Evolutionary conservation across 441 rosid species (phyloP).

Genomic region (Pelargonium cotyledonis): DNA sequence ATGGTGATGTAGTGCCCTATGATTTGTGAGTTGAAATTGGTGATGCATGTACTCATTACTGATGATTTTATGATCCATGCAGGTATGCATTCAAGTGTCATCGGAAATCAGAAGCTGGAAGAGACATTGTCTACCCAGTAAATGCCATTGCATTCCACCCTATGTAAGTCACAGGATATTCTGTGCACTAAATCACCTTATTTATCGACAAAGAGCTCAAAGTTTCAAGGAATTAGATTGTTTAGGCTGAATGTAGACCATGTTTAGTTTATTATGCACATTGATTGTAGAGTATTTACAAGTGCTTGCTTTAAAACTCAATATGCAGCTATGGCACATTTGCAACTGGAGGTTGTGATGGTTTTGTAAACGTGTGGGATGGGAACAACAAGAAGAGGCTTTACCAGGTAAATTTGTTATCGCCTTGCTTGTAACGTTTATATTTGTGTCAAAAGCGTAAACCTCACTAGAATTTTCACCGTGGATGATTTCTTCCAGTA

Average conservation of each 20-base stretch:
- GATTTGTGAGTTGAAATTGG: too few relatives aligned
- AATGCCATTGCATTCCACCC: slow-evolving; percentile 97
- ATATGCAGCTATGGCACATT: slow-evolving; percentile 84
- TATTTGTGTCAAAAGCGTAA: not conserved
- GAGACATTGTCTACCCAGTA: slow-evolving; percentile 90
- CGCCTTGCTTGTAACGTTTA: not conserved
- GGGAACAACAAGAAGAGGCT: slow-evolving; percentile 96
- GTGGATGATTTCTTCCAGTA: slow-evolving; percentile 39
- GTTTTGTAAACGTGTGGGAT: slow-evolving; percentile 94
- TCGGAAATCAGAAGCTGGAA: slow-evolving; percentile 93
- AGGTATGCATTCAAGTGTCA: slow-evolving; percentile 99
- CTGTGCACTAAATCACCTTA: not conserved
- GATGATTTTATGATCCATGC: slow-evolving; percentile 22
- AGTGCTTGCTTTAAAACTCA: slow-evolving; percentile 12
- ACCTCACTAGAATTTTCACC: not conserved
- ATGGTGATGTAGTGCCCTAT: too few relatives aligned
- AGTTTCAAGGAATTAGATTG: not conserved
- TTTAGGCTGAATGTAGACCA: not conserved
- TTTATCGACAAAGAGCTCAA: not conserved
- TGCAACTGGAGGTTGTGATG: slow-evolving; percentile 97
- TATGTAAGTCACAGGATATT: slow-evolving; percentile 53
- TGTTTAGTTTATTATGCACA: not conserved
- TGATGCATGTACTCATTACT: not conserved
- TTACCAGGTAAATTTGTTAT: slow-evolving; percentile 54
- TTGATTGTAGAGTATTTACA: not conserved